Evolutionary conservation across 495 filamentous ascomycete species (phyloP).

Genomic region (Bathelium albidoporum): DNA sequence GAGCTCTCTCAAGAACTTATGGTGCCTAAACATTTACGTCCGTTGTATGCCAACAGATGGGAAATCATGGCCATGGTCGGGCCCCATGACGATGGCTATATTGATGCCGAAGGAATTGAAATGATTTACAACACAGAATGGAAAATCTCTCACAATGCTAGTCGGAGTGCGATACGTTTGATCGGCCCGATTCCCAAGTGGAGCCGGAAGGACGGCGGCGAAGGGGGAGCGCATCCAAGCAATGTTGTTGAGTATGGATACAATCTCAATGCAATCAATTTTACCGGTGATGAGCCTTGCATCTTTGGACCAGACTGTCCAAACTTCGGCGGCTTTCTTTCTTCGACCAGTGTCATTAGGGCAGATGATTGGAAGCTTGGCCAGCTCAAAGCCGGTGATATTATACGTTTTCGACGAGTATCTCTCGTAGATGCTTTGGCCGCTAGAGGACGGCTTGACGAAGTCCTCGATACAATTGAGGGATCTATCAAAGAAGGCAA

Average conservation of each 20-base stretch:
- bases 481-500: slow-evolving; percentile 18
- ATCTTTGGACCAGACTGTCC: slow-evolving; percentile 50
- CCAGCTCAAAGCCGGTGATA: slow-evolving; percentile 50
- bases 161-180: slow-evolving; percentile 46
- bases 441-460: slow-evolving; percentile 27
- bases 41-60: slow-evolving; percentile 37
- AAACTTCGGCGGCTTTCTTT: slow-evolving; percentile 51
- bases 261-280: slow-evolving; percentile 44
- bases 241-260: slow-evolving; percentile 54
- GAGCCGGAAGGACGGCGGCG: slow-evolving; percentile 47
- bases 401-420: slow-evolving; percentile 36
- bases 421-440: slow-evolving; percentile 39
- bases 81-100: slow-evolving; percentile 46
- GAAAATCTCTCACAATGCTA: slow-evolving; percentile 50
- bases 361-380: slow-evolving; percentile 51
- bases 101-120: slow-evolving; percentile 41
- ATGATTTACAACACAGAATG: slow-evolving; percentile 47
- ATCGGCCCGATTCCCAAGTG: slow-evolving; percentile 46
- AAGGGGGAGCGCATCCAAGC: slow-evolving; percentile 49
- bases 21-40: slow-evolving; percentile 35
- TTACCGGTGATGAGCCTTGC: slow-evolving; percentile 47
- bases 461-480: slow-evolving; percentile 29
- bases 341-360: slow-evolving; percentile 42
- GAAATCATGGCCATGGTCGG: slow-evolving; percentile 46
- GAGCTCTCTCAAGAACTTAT: slow-evolving; percentile 17